These are phyloP conservation scores for Kingdonia uniflora DNA, from an alignment of 164 flowering plant species.

Conservation along the genomic window DNA sequence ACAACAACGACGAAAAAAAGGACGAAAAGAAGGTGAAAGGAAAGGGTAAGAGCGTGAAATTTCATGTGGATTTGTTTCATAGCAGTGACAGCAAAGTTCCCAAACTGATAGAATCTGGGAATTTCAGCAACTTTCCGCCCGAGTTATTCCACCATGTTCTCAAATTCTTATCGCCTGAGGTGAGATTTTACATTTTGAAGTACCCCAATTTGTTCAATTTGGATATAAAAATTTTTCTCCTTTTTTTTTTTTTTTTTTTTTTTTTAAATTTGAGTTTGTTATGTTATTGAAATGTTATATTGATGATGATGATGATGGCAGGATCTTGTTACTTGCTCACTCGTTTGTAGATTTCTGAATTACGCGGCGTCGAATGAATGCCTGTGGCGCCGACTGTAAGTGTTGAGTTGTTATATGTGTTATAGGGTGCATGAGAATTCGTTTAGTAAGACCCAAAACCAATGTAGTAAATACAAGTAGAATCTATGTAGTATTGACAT, in stretches of 20 bases:
- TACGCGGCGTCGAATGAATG: conserved; percentile 76
- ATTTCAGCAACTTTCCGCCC: conserved; percentile 64
- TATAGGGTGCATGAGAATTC: no score
- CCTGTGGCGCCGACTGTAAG: conserved; percentile 93
- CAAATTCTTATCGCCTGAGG: conserved; percentile 95
- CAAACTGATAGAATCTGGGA: conserved; percentile 41
- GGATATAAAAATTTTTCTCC: no score
- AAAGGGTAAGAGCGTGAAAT: not conserved
- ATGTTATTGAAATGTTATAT: not conserved
- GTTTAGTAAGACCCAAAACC: no score
- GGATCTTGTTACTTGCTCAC: conserved; percentile 84
- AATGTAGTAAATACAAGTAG: no score
- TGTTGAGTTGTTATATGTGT: no score
- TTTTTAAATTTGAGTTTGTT: not conserved
- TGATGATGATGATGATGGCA: conserved; percentile 18
- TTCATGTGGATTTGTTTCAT: not conserved
- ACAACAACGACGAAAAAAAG: conserved; percentile 6
- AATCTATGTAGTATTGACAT: no score
- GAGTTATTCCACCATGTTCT: conserved; percentile 74
- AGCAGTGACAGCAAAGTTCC: conserved; percentile 9
- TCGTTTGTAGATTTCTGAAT: conserved; percentile 70
- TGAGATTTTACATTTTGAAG: conserved; percentile 1
- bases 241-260: not conserved
- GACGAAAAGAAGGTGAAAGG: not conserved
- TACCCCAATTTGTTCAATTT: no score